Evolutionary conservation across 176 grass and related monocot genomes (phyloP).

Genomic region (Phragmites australis): DNA sequence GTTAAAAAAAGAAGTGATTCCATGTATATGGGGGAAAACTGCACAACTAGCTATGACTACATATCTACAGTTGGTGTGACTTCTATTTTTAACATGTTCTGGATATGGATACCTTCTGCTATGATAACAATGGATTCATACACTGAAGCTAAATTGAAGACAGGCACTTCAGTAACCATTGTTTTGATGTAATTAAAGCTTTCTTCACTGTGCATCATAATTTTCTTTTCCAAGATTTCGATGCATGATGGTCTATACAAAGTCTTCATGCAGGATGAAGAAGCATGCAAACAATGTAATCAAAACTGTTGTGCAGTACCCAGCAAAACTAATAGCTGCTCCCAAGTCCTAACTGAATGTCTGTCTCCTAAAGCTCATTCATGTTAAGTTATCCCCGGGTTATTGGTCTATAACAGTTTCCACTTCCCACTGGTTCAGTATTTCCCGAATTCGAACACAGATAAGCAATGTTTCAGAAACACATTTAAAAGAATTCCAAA

Average conservation of each 20-base stretch:
- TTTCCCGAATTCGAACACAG: background rate
- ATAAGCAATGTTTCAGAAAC: constrained; percentile 8
- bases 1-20: background rate
- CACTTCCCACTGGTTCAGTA: background rate
- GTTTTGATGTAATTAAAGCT: background rate
- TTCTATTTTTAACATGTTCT: background rate
- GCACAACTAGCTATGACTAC: background rate
- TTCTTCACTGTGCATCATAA: background rate
- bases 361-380: background rate
- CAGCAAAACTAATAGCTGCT: background rate
- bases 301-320: background rate
- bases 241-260: background rate
- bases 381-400: background rate
- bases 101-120: constrained; percentile 7
- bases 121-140: background rate
- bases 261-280: background rate
- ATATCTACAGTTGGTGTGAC: constrained; percentile 7
- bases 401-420: constrained; percentile 5
- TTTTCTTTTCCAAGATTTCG: background rate
- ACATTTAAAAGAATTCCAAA: background rate
- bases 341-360: background rate
- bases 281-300: background rate
- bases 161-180: background rate
- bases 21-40: constrained; percentile 15
- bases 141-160: constrained; percentile 15